phyloP scores from a whole-genome alignment of 2,329 filamentous ascomycete species.

The Aspergillus candidus region DNA sequence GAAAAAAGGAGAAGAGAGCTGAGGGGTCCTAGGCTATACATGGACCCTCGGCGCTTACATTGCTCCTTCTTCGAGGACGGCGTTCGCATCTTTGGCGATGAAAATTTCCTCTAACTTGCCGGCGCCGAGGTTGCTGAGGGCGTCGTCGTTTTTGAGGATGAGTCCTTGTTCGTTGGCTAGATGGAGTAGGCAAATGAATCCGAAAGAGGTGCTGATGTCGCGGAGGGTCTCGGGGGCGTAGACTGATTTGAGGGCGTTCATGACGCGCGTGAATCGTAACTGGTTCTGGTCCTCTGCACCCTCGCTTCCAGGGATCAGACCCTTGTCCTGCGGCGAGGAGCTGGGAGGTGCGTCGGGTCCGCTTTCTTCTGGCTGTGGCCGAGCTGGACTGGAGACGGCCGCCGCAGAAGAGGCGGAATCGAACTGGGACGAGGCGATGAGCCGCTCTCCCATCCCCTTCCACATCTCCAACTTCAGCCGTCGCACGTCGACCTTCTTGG shows the following conservation, averaged over 20 bases:
- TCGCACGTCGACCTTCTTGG: slow-evolving; percentile 62
- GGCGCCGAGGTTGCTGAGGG: slow-evolving; percentile 19
- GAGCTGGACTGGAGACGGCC: slow-evolving; percentile 14
- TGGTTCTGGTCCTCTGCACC: slow-evolving; percentile 44
- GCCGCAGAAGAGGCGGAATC: slow-evolving; percentile 23
- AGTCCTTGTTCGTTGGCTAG: slow-evolving; percentile 90
- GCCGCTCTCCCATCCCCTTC: slow-evolving; percentile 51
- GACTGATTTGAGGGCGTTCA: slow-evolving; percentile 79
- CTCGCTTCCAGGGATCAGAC: slow-evolving; percentile 22
- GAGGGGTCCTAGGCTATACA: slow-evolving; percentile 4
- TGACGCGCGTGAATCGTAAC: slow-evolving; percentile 83
- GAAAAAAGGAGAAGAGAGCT: slow-evolving; percentile 2
- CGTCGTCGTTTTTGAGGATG: slow-evolving; percentile 60
- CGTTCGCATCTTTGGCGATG: slow-evolving; percentile 35
- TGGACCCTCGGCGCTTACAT: slow-evolving; percentile 13
- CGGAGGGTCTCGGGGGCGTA: slow-evolving; percentile 82
- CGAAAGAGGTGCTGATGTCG: slow-evolving; percentile 88
- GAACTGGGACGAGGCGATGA: slow-evolving; percentile 34
- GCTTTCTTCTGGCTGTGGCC: slow-evolving; percentile 15
- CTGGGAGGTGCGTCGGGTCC: slow-evolving; percentile 30
- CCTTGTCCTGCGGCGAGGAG: slow-evolving; percentile 26
- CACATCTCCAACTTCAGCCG: slow-evolving; percentile 61
- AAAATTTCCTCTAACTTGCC: slow-evolving; percentile 42
- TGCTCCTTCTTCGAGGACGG: slow-evolving; percentile 33
- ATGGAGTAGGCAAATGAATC: slow-evolving; percentile 90